These are phyloP conservation scores for Calamus simplicifolius DNA, from an alignment of 176 grass and related monocot species.

Conservation along the genomic window DNA sequence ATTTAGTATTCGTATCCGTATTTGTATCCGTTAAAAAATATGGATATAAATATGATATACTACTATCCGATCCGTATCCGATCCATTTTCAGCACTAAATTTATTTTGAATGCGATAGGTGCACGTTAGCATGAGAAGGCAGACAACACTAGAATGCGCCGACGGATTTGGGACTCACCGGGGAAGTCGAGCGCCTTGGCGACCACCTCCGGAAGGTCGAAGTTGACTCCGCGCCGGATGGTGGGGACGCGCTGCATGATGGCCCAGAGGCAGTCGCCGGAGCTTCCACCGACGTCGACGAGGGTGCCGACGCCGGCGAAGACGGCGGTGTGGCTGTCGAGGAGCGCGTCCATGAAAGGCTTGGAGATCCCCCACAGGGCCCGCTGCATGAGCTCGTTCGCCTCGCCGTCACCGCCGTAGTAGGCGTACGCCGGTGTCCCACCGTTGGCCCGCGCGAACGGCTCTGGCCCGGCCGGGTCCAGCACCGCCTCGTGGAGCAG, in stretches of 20 bases:
- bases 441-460: constrained; percentile 59
- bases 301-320: constrained; percentile 50
- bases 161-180: constrained; percentile 13
- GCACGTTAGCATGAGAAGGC: too few relatives aligned
- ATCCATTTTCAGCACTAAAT: too few relatives aligned
- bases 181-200: constrained; percentile 45
- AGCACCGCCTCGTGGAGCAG: constrained; percentile 63
- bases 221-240: constrained; percentile 60
- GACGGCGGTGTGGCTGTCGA: constrained; percentile 32
- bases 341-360: constrained; percentile 75
- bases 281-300: constrained; percentile 84
- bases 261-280: constrained; percentile 65
- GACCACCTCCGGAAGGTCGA: constrained; percentile 81
- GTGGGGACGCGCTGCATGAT: constrained; percentile 42
- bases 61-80: too few relatives aligned
- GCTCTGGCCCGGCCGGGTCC: constrained; percentile 59
- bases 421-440: constrained; percentile 64
- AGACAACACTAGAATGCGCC: too few relatives aligned
- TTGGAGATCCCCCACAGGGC: constrained; percentile 75
- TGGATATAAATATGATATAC: too few relatives aligned
- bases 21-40: too few relatives aligned
- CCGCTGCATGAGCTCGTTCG: constrained; percentile 60
- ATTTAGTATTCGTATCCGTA: too few relatives aligned
- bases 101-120: too few relatives aligned
- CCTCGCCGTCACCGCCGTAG: constrained; percentile 49